Percentiles rank a stretch among this genome's conserved stretches.
Conservation (phyloP, 768 basidiomycete species). For the Pholiota molesta region DNA sequence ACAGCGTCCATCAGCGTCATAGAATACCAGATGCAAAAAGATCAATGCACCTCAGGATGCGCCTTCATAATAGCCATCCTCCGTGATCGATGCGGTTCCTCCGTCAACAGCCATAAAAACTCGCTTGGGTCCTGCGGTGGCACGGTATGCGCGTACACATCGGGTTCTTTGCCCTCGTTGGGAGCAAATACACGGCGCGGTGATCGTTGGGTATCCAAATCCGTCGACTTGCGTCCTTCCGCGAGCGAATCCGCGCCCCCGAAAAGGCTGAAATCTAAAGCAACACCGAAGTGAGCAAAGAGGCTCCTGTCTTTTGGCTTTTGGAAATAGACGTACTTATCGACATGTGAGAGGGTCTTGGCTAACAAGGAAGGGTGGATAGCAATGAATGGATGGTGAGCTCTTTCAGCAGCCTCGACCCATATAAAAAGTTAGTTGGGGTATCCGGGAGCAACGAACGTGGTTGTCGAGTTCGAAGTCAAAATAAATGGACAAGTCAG, state of each 20-base stretch:
- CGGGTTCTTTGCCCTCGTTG: constrained; percentile 40
- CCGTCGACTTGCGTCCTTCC: constrained; percentile 41
- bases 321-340: constrained; percentile 8
- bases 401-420: background rate
- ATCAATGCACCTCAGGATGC: constrained; percentile 77
- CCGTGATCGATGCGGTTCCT: constrained; percentile 93
- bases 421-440: background rate
- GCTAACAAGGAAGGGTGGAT: background rate
- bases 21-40: background rate
- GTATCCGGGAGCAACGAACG: background rate
- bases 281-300: background rate
- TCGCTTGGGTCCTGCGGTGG: constrained; percentile 80
- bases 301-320: background rate
- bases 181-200: constrained; percentile 53
- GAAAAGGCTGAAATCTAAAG: constrained; percentile 75
- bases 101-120: constrained; percentile 96
- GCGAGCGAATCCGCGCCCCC: constrained; percentile 82
- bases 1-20: background rate
- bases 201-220: constrained; percentile 31
- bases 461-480: background rate
- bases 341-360: constrained; percentile 7
- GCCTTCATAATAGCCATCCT: constrained; percentile 90
- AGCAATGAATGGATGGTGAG: background rate
- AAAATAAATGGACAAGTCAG: background rate
- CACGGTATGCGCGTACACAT: constrained; percentile 37